Base-by-base conservation (phyloP, 352 stramenopile genomes). In the Pythium phragmiticola region DNA sequence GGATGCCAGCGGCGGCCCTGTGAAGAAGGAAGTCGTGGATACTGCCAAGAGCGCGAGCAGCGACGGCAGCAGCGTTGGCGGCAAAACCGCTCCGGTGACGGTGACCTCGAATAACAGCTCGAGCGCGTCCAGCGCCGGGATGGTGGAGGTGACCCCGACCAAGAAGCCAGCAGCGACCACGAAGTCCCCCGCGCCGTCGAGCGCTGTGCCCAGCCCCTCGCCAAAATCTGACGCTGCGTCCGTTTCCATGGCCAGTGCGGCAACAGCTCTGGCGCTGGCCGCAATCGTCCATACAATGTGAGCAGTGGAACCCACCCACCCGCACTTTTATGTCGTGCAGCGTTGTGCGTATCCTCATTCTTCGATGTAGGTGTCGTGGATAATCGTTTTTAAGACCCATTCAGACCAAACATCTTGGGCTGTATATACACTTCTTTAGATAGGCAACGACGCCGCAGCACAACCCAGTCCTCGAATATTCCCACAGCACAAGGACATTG, bases 11-110 rank as follows among this genome's bases (percentile, higher is more conserved):
- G 26, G 3, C 26, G 26, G 26, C 26, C 26, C 26, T 42, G 43
- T 21, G 14, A 28, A 53, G 21, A 54, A 60, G 49, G 47, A 45
- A 17, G 41, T 66, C 23, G 57, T 68, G 39, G 63, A 49, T 1
- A 41, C 34, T 14, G 52, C 52, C n/a, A 59, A 59, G 12, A 48
- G 63, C 54, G 60, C 63, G 49, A 55, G 42, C 34, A 30, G 43
- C 7, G 48, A 17, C n/a, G 34, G 39, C 42, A 45, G 41, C 14
- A 41, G n/a, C 14, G 59, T 17, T 8, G 33, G 19, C 43, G n/a
- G 5, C 6, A 49, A 26, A n/a, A 28, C 41, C 6, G 17, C 30
- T 16, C 33, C 33, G 7, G 51, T 47, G 34, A 13, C 49, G 34
- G 52, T 45, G 33, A 23, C 36, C 8, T 6, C 21, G 5, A 47